Percentiles rank a stretch among this genome's conserved stretches.
Conservation (phyloP, 1,284 basidiomycete genomes). For the Agaricales sp. region DNA sequence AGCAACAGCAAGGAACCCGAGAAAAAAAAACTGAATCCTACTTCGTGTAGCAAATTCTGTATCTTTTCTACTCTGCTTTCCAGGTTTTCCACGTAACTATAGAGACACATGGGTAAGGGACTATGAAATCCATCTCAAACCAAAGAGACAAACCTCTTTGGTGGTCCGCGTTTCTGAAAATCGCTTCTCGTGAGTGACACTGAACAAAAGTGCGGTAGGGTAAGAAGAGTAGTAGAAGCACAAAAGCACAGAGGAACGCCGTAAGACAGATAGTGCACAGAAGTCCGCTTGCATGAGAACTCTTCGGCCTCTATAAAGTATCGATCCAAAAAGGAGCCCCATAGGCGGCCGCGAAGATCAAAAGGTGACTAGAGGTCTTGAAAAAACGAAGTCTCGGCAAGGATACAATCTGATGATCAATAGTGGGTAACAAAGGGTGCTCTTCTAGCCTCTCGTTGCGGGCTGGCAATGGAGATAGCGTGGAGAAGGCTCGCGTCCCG, state of each 20-base stretch:
- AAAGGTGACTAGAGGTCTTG: too few species aligned
- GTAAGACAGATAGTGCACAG: neutral
- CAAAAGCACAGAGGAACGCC: neutral
- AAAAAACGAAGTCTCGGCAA: too few species aligned
- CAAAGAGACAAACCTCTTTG: conserved; percentile 58
- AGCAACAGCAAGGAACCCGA: conserved; percentile 1
- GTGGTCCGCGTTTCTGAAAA: conserved; percentile 67
- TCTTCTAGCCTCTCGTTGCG: too few species aligned
- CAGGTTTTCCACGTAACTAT: conserved; percentile 66
- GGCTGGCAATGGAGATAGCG: too few species aligned
- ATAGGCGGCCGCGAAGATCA: neutral
- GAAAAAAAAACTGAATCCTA: neutral
- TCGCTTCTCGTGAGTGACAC: neutral
- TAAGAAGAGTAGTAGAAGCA: too few species aligned
- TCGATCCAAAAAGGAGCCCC: neutral
- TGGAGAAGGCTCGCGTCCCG: neutral
- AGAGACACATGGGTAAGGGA: conserved; percentile 1
- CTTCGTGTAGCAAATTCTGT: neutral
- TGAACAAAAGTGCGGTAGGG: too few species aligned
- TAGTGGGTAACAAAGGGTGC: too few species aligned
- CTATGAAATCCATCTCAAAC: neutral
- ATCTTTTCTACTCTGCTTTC: conserved; percentile 23
- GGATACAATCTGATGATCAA: neutral
- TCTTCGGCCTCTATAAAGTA: neutral
- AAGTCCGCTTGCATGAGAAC: neutral